A percentile compares a stretch with the other conserved stretches of the same genome.
Conservation (phyloP, 768 basidiomycete species). For the Porphyrellus cyaneotinctus region DNA sequence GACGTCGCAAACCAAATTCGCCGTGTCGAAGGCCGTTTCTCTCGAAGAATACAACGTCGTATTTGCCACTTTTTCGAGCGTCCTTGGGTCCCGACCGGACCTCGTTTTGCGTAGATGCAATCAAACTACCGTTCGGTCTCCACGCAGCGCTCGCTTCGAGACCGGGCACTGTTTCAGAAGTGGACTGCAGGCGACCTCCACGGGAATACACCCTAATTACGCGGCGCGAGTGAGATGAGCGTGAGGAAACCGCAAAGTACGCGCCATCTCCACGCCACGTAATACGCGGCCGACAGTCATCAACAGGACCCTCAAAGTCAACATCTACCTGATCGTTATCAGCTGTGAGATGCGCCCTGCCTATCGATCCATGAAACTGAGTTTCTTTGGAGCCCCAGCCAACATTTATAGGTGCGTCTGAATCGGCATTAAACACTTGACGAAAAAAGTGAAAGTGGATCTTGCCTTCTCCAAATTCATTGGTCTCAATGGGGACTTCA, state of each 20-base stretch:
- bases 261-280: conserved; percentile 94
- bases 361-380: conserved; percentile 94
- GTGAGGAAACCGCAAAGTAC: conserved; percentile 79
- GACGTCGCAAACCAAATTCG: conserved; percentile 65
- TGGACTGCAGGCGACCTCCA: conserved; percentile 70
- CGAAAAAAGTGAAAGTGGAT: neutral
- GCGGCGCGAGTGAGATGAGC: conserved; percentile 41
- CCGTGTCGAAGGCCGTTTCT: conserved; percentile 91
- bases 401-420: conserved; percentile 89
- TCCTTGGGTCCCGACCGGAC: conserved; percentile 71
- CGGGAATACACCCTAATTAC: conserved; percentile 31
- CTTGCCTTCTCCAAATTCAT: conserved; percentile 84
- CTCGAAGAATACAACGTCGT: conserved; percentile 94
- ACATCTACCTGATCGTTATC: conserved; percentile 43
- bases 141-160: conserved; percentile 78
- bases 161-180: conserved; percentile 79
- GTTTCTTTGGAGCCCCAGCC: conserved; percentile 98
- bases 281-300: conserved; percentile 68
- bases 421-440: conserved; percentile 7
- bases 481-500: conserved; percentile 66
- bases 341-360: conserved; percentile 60
- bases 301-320: conserved; percentile 59
- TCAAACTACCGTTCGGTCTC: conserved; percentile 86
- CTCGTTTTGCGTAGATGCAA: conserved; percentile 74
- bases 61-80: conserved; percentile 58